These are phyloP conservation scores for Monosporascus sp. DNA, from an alignment of 2,329 filamentous ascomycete species.

Conservation along the genomic window DNA sequence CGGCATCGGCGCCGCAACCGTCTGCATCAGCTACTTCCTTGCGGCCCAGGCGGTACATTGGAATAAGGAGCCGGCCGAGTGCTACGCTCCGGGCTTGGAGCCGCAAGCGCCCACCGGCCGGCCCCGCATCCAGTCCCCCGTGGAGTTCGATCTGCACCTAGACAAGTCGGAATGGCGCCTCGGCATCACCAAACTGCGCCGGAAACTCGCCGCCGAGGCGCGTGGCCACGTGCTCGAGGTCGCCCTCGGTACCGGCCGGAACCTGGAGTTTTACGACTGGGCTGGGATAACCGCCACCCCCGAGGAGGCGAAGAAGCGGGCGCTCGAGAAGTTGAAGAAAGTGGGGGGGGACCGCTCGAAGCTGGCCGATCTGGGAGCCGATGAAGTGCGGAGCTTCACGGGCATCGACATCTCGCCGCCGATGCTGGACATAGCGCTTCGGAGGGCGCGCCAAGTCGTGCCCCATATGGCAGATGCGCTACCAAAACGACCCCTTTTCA, in stretches of 20 bases:
- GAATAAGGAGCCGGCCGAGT: slow-evolving; percentile 16
- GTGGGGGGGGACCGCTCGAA: slow-evolving; percentile 3
- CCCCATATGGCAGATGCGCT: slow-evolving; percentile 35
- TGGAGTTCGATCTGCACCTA: slow-evolving; percentile 54
- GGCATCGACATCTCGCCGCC: slow-evolving; percentile 56
- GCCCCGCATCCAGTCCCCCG: slow-evolving; percentile 43
- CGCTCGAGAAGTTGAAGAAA: slow-evolving; percentile 10
- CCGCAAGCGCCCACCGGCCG: slow-evolving; percentile 41
- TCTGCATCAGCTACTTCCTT: slow-evolving; percentile 44
- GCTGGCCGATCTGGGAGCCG: slow-evolving; percentile 1
- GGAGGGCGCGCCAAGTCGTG: slow-evolving; percentile 41
- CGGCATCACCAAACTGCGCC: slow-evolving; percentile 49
- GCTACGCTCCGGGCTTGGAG: slow-evolving; percentile 28
- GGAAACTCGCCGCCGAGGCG: slow-evolving; percentile 41
- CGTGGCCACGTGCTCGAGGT: slow-evolving; percentile 57
- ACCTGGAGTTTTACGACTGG: slow-evolving; percentile 57
- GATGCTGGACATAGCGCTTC: slow-evolving; percentile 55
- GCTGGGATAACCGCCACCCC: slow-evolving; percentile 19
- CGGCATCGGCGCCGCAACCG: slow-evolving; percentile 40
- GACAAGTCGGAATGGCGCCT: slow-evolving; percentile 52
- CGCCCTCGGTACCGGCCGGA: slow-evolving; percentile 58
- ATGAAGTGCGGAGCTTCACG: slow-evolving; percentile 48
- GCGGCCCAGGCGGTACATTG: slow-evolving; percentile 23
- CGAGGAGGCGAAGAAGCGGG: slow-evolving; percentile 17
- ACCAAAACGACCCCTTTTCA: slow-evolving; percentile 27